Conservation (phyloP, 108 stramenopile species). For the Cyclotella sp. region DNA sequence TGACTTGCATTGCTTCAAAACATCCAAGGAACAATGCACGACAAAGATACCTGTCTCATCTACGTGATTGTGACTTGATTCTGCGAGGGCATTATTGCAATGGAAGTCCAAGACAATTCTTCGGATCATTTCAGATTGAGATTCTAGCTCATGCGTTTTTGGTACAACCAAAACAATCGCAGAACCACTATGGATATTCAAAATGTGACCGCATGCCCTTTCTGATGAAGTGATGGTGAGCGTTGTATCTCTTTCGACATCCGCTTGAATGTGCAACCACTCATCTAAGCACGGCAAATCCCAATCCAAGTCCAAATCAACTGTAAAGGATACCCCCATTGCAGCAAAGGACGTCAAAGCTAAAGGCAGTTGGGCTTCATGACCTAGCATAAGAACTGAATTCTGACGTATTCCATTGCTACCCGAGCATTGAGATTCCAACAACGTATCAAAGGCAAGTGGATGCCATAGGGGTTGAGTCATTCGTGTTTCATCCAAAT, state of each 20-base stretch:
- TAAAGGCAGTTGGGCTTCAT: slow-evolving; percentile 30
- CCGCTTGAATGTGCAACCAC: not conserved
- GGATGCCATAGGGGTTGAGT: slow-evolving; percentile 24
- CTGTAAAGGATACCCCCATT: slow-evolving; percentile 16
- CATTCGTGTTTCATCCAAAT: not conserved
- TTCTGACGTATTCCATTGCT: not conserved
- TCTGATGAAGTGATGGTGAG: slow-evolving; percentile 30
- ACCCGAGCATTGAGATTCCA: slow-evolving; percentile 3
- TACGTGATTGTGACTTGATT: not conserved
- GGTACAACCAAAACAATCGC: slow-evolving; percentile 41
- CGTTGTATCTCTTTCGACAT: not conserved
- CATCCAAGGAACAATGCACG: slow-evolving; percentile 39
- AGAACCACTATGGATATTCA: not conserved
- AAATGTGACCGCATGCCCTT: slow-evolving; percentile 7
- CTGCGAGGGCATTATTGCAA: not conserved
- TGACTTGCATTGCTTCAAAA: slow-evolving; percentile 36
- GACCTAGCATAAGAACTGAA: slow-evolving; percentile 32
- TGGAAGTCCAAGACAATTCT: slow-evolving; percentile 20
- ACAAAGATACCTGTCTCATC: slow-evolving; percentile 27
- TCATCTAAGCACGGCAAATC: not conserved
- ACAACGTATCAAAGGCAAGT: slow-evolving; percentile 34
- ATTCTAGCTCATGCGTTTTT: slow-evolving; percentile 19
- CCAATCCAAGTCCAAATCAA: slow-evolving; percentile 23
- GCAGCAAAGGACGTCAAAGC: slow-evolving; percentile 23
- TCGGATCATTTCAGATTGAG: slow-evolving; percentile 37